These are phyloP conservation scores for Zoysia pacifica DNA, from an alignment of 176 grass and related monocot species.

Conservation along the genomic window DNA sequence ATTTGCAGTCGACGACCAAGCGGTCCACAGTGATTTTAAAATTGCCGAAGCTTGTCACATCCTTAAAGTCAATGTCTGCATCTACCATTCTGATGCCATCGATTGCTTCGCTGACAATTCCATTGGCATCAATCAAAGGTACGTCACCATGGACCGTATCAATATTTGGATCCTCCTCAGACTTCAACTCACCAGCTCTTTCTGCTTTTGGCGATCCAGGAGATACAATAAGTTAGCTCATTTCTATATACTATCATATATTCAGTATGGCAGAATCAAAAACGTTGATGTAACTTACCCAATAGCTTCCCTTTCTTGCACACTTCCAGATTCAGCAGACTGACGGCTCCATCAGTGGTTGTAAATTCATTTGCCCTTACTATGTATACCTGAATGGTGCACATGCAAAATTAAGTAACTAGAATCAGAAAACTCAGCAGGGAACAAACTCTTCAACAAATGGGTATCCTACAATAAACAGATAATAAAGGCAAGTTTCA, in stretches of 20 bases:
- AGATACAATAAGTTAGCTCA: slow-evolving; percentile 12
- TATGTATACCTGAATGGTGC: slow-evolving; percentile 43
- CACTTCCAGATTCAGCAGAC: slow-evolving; percentile 18
- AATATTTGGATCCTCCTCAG: slow-evolving; percentile 17
- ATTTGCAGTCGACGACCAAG: slow-evolving; percentile 46
- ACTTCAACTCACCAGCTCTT: background rate
- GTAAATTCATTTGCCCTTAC: slow-evolving; percentile 24
- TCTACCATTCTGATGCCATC: slow-evolving; percentile 36
- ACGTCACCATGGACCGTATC: background rate
- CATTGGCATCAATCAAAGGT: background rate
- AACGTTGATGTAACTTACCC: slow-evolving; percentile 31
- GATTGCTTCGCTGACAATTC: slow-evolving; percentile 4
- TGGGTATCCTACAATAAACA: background rate
- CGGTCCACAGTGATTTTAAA: slow-evolving; percentile 43
- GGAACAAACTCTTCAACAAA: slow-evolving; percentile 22
- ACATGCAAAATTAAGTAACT: background rate
- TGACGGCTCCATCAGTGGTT: slow-evolving; percentile 37
- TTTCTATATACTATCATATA: background rate
- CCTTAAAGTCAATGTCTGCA: slow-evolving; percentile 13
- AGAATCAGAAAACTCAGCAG: background rate
- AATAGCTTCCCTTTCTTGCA: slow-evolving; percentile 28
- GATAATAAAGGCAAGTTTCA: background rate
- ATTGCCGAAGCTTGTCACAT: slow-evolving; percentile 8
- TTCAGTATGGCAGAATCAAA: background rate
- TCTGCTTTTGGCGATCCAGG: slow-evolving; percentile 2